Percentiles rank a stretch among this genome's conserved stretches.
Evolutionary conservation across 305 asterid genomes (phyloP).

Genomic region (Euphrasia arctica): DNA sequence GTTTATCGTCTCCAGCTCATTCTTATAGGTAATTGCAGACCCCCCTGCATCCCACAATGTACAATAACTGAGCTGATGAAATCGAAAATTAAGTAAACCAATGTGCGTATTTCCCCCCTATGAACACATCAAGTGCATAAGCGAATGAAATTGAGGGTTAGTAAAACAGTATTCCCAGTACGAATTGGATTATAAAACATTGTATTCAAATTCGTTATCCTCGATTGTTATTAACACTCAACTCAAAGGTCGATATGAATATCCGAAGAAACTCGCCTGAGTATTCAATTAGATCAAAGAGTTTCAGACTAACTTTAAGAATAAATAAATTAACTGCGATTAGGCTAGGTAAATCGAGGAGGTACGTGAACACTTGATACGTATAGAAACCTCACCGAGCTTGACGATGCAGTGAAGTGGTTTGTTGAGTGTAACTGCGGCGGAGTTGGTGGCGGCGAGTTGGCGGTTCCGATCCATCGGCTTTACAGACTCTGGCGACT

Average conservation of each 20-base stretch:
- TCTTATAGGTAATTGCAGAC: constrained; percentile 85
- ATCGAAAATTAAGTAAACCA: not conserved
- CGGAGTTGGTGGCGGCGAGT: constrained; percentile 27
- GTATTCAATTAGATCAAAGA: constrained; percentile 5
- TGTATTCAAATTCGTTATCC: constrained; percentile 2
- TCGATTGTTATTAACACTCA: not conserved
- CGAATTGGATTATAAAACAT: not conserved
- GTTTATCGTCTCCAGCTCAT: constrained; percentile 74
- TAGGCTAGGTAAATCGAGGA: constrained; percentile 1
- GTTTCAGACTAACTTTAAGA: constrained; percentile 13
- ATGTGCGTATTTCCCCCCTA: not conserved
- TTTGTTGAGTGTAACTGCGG: constrained; percentile 24
- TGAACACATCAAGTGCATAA: constrained; percentile 4
- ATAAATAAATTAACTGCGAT: not conserved
- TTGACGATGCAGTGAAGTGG: constrained; percentile 82
- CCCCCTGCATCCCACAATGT: constrained; percentile 56
- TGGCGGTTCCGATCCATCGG: constrained; percentile 50
- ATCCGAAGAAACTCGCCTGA: not conserved
- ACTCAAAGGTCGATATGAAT: not conserved
- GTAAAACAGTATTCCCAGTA: constrained; percentile 1
- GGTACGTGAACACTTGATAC: constrained; percentile 5
- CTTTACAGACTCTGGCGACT: constrained; percentile 8
- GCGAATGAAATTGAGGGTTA: constrained; percentile 1
- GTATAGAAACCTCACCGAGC: constrained; percentile 50
- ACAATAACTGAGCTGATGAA: not conserved